These are phyloP conservation scores for Pseudovirgaria hyperparasitica DNA, from an alignment of 2,329 filamentous ascomycete species.

Conservation along the genomic window DNA sequence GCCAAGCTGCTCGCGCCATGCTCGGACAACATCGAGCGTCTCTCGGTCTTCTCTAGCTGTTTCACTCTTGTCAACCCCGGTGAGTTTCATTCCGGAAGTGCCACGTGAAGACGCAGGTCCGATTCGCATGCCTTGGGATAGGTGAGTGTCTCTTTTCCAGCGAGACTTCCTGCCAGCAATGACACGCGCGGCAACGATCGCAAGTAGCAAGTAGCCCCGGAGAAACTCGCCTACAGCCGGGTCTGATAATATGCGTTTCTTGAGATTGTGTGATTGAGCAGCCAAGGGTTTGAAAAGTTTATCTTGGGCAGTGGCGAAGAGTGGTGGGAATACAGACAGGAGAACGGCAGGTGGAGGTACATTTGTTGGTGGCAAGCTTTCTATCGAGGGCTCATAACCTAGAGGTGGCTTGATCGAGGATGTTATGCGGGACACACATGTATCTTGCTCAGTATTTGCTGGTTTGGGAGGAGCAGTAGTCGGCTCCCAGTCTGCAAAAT, in stretches of 20 bases:
- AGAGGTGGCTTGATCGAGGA: conserved; percentile 2
- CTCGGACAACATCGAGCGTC: conserved; percentile 59
- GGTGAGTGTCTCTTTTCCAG: conserved; percentile 79
- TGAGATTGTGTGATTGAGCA: conserved; percentile 43
- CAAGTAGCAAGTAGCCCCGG: conserved; percentile 48
- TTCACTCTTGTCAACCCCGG: conserved; percentile 73
- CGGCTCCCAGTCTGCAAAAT: conserved; percentile 30
- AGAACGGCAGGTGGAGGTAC: conserved; percentile 80
- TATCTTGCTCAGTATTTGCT: conserved; percentile 3
- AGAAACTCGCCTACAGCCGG: conserved; percentile 51
- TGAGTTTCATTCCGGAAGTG: conserved; percentile 77
- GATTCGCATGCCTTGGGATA: conserved; percentile 82
- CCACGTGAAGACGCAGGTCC: conserved; percentile 56
- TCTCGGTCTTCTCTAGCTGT: conserved; percentile 74
- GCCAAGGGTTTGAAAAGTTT: conserved; percentile 54
- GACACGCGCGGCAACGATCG: conserved; percentile 60
- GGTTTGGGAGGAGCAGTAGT: conserved; percentile 14
- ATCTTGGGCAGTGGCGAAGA: conserved; percentile 54
- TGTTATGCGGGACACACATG: conserved; percentile 4
- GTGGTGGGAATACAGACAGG: conserved; percentile 59
- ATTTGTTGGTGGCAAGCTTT: conserved; percentile 57
- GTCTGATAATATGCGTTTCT: conserved; percentile 51
- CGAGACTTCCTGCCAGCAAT: conserved; percentile 74
- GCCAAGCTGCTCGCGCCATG: conserved; percentile 67
- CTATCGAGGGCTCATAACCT: conserved; percentile 11